A percentile compares a stretch with the other conserved stretches of the same genome.
Evolutionary conservation across 192 early-diverging fungal genomes (phyloP).

Genomic region (Entomortierella chlamydospora): DNA sequence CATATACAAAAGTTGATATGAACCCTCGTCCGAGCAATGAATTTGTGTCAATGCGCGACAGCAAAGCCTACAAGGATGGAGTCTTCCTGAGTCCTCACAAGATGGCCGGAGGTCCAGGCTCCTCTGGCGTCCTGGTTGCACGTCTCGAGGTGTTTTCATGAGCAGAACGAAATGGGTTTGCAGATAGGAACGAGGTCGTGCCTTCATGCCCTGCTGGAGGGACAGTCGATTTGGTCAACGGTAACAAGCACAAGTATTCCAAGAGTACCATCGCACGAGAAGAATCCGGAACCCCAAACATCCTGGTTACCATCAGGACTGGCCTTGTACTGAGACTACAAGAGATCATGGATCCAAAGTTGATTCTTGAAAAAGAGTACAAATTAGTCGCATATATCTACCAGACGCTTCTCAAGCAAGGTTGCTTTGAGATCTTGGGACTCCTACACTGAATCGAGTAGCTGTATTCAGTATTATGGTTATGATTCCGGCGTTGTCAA

Average conservation of each 20-base stretch:
- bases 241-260: slow-evolving; percentile 16
- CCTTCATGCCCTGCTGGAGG: slow-evolving; percentile 52
- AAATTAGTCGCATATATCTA: slow-evolving; percentile 5
- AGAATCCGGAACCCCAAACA: slow-evolving; percentile 58
- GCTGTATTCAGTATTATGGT: slow-evolving; percentile 34
- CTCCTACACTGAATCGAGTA: slow-evolving; percentile 7
- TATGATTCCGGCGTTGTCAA: background rate
- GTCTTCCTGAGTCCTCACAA: slow-evolving; percentile 57
- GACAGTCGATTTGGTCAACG: slow-evolving; percentile 44
- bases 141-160: slow-evolving; percentile 30
- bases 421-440: background rate
- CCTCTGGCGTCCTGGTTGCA: slow-evolving; percentile 54
- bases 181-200: background rate
- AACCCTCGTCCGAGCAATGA: slow-evolving; percentile 15
- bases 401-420: background rate
- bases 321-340: slow-evolving; percentile 55
- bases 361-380: slow-evolving; percentile 17
- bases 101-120: slow-evolving; percentile 57
- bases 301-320: slow-evolving; percentile 51
- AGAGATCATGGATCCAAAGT: slow-evolving; percentile 21
- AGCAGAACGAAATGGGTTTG: background rate
- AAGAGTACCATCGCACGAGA: slow-evolving; percentile 33
- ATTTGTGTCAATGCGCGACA: background rate
- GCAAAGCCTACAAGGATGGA: slow-evolving; percentile 48
- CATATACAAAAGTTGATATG: slow-evolving; percentile 43